A percentile compares a stretch with the other conserved stretches of the same genome.
These are phyloP conservation scores for Neurospora intermedia DNA, from an alignment of 495 filamentous ascomycete species.

Conservation along the genomic window DNA sequence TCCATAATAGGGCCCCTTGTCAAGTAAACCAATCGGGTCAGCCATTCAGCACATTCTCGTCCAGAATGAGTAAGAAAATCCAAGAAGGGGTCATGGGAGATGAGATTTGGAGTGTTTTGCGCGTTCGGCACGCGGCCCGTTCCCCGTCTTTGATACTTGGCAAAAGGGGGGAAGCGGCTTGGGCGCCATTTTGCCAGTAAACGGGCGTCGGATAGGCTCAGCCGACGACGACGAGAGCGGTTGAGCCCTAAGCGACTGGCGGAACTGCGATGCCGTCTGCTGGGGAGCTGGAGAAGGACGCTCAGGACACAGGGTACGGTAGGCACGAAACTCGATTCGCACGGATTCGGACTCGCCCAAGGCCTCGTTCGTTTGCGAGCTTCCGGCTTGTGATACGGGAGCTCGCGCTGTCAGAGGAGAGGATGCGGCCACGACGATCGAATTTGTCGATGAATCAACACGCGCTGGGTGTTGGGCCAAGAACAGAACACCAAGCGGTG, in stretches of 20 bases:
- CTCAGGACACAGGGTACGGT: neutral
- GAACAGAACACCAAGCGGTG: neutral
- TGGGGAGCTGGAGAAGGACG: neutral
- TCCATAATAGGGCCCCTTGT: neutral
- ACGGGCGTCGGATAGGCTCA: neutral
- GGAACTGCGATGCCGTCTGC: neutral
- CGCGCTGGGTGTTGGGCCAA: neutral
- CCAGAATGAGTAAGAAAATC: neutral
- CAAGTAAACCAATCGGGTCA: neutral
- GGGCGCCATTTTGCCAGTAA: neutral
- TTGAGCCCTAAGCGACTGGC: neutral
- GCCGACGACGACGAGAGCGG: neutral
- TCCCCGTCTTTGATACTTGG: constrained; percentile 1
- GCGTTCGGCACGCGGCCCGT: constrained; percentile 5
- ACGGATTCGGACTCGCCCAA: neutral
- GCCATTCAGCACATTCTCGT: neutral
- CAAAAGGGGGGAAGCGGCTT: neutral
- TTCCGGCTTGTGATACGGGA: neutral
- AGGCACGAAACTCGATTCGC: neutral
- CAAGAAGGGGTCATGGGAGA: neutral
- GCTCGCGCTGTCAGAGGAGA: neutral
- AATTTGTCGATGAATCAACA: neutral
- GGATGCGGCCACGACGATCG: neutral
- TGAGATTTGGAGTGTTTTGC: neutral
- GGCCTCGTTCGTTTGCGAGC: neutral